Evolutionary conservation across 192 early-diverging fungal species (phyloP).

Genomic region (Coemansia sp.): DNA sequence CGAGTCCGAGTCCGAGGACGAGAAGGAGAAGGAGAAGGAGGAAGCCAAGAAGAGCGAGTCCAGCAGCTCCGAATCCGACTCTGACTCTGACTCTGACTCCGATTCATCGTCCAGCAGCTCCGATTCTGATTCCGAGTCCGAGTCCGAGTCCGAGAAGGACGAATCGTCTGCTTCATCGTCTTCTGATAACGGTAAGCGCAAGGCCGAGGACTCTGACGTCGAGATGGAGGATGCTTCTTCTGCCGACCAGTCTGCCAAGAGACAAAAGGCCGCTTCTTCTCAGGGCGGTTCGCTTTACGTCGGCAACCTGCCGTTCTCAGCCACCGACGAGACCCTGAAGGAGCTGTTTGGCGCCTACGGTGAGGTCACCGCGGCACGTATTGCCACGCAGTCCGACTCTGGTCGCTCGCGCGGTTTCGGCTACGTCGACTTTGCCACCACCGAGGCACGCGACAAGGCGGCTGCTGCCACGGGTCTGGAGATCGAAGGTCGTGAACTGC

Average conservation of each 20-base stretch:
- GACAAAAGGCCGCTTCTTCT: conserved; percentile 53
- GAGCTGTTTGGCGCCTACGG: conserved; percentile 75
- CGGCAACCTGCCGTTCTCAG: conserved; percentile 88
- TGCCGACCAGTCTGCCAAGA: conserved; percentile 54
- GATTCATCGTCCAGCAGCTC: conserved; percentile 21
- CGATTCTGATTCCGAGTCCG: conserved; percentile 5
- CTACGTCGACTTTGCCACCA: conserved; percentile 81
- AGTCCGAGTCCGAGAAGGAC: conserved; percentile 15
- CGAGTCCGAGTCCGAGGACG: conserved; percentile 44
- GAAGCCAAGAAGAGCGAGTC: conserved; percentile 35
- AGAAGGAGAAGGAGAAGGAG: conserved; percentile 40
- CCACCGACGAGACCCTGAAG: conserved; percentile 71
- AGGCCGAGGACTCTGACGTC: conserved; percentile 45
- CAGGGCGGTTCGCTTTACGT: conserved; percentile 77
- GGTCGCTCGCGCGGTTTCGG: conserved; percentile 75
- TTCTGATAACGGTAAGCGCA: conserved; percentile 38
- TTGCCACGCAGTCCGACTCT: conserved; percentile 68
- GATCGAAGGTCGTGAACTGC: conserved; percentile 81
- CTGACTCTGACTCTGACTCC: no score
- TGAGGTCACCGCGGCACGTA: conserved; percentile 70
- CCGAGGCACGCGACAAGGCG: conserved; percentile 70
- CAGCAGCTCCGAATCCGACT: conserved; percentile 17
- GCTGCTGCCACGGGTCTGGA: conserved; percentile 67
- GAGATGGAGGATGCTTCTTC: conserved; percentile 27
- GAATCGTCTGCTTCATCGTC: background rate